Evolutionary conservation across 768 basidiomycete genomes (phyloP), one percentile per base, ranked within the genome.

Genomic region (Pilatotrama ljubarskyi): DNA sequence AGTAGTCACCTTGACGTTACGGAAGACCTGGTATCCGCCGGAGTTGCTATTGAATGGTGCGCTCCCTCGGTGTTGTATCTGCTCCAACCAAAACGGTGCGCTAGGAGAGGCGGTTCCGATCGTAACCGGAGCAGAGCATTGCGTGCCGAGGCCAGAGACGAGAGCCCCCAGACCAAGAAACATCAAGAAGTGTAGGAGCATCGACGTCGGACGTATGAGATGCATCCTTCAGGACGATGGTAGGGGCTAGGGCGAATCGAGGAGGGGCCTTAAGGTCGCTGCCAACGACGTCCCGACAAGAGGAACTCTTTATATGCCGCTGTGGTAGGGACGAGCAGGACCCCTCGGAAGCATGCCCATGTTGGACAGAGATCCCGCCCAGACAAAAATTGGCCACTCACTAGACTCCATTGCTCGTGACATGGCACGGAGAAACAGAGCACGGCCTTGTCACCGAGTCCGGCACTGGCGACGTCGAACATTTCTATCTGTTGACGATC

Each of bases 21-120:
- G 80, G 72, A 88, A 91, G 11, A 91, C 87, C 46, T 82, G 72
- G 68, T 92, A 92, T 10, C 70, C 66, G 35, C 69, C 68, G 2
- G 81, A 76, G 68, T 82, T 75, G 10, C 81, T 64, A 64, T 88
- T 86, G 72, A 82, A 88, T 1, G 90, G 80, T 3, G 90, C 75
- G 13, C 74, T 82, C 29, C 70, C 70, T 70, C 86, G 89, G 64
- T 90, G 90, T 26, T 79, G 82, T 62, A 92, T 90, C 49, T 69
- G 80, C 68, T 90, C 74, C 67, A 89, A 66, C 90, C 90, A 92
- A 68, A 83, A 91, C 0, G 86, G 81, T 38, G 84, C 86, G 22
- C 68, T 70, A 17, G 84, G 66, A 5, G 75, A 73, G 15, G 88
- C 84, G 15, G 73, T 77, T 24, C 86, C 86, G 24, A 72, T 65